Base-by-base conservation (phyloP, 2,329 filamentous ascomycete genomes). In the Nigrospora osmanthi region DNA sequence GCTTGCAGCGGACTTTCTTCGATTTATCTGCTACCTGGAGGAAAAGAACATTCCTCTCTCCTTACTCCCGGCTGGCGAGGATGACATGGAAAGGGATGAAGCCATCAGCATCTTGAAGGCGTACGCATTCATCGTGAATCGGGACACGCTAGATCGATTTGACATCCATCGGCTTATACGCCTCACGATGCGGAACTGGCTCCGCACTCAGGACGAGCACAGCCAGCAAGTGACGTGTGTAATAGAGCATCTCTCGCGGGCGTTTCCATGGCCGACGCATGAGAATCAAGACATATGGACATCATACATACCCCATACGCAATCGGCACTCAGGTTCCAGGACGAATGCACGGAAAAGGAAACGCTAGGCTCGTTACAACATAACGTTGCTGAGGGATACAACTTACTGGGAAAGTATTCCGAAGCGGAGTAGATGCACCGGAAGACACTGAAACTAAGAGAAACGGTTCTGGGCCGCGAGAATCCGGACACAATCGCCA, bases 1-100 rank as follows among this genome's bases (percentile, higher is more conserved):
- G 11, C 36, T 38, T 2, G 36, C 36, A 3, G 16, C 36, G 16
- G 16, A 5, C 16, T 38, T 6, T n/a, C 17, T 38, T 23, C 36
- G 16, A 12, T 38, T 6, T 9, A 38, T 38, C 16, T 3, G 16
- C 11, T 38, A 38, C 36, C 16, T 38, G 2, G 17, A 12, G 16
- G 36, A 38, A 17, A 52, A 50, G 11, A 42, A 51, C 12, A 49
- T 54, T 11, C 39, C 43, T 1, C 5, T 37, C 5, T 41, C n/a
- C 11, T n/a, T 36, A 17, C 35, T 36, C 17, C n/a, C 14, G 17
- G n/a, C 35, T 17, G 17, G 14, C 11, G 17, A 17, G 14, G 35
- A 36, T 13, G n/a, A n/a, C 5, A n/a, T n/a, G 2, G 35, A 36
- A 11, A n/a, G 14, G n/a, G 17, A 36, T 36, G 35, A 36, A 36